Percentiles rank a stretch among this genome's conserved stretches.
These are phyloP conservation scores for Septoria petroselini DNA, from an alignment of 2,329 filamentous ascomycete species.

Conservation along the genomic window DNA sequence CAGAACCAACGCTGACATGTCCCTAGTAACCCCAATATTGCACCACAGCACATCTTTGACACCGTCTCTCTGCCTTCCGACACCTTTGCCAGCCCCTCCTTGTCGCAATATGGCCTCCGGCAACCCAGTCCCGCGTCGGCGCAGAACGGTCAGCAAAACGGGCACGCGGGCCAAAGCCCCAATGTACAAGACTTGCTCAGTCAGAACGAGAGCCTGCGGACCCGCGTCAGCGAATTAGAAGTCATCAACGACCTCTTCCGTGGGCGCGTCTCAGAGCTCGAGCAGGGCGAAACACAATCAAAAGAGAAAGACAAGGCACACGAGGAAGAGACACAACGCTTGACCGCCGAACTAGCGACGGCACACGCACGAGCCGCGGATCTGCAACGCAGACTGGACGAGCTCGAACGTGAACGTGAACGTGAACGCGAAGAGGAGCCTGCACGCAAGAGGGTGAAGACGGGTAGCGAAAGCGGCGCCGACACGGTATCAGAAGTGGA, in stretches of 20 bases:
- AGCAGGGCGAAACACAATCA: conserved; percentile 69
- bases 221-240: conserved; percentile 89
- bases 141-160: conserved; percentile 54
- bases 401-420: conserved; percentile 16
- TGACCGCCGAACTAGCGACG: conserved; percentile 60
- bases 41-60: conserved; percentile 76
- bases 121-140: conserved; percentile 56
- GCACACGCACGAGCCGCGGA: conserved; percentile 22
- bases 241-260: conserved; percentile 77
- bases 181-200: conserved; percentile 65
- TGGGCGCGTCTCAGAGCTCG: conserved; percentile 67
- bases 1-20: background rate
- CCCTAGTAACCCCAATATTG: conserved; percentile 59
- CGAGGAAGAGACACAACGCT: conserved; percentile 54
- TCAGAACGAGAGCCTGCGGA: conserved; percentile 84
- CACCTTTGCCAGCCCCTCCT: conserved; percentile 59
- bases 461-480: conserved; percentile 15
- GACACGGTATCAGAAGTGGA: conserved; percentile 9
- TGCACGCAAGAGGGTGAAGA: conserved; percentile 24
- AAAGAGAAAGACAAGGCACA: conserved; percentile 60
- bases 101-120: conserved; percentile 43
- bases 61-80: conserved; percentile 65
- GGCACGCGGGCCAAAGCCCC: conserved; percentile 22
- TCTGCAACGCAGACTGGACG: conserved; percentile 22
- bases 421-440: conserved; percentile 14